Base-by-base conservation (phyloP, 495 filamentous ascomycete species). In the Zalerion maritima region DNA sequence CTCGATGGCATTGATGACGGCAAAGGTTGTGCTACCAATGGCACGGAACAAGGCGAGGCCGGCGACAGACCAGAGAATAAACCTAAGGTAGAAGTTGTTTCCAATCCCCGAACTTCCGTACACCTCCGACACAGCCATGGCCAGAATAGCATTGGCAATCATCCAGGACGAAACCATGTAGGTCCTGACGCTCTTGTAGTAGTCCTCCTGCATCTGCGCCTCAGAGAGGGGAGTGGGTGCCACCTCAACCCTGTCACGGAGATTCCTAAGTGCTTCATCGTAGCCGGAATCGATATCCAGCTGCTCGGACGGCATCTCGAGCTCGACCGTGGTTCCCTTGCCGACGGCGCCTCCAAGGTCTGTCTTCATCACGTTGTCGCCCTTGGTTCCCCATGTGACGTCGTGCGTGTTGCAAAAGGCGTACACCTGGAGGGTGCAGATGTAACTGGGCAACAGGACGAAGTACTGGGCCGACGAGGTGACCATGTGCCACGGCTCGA, bases 391-490 rank as follows among this genome's bases (percentile, higher is more conserved):
- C 89, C 89, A 97, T 3, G 86, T 92, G 8, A 97, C 84, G 57
- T 97, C 89, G 67, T 97, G 89, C 21, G 89, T 92, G 65, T 99
- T 99, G 66, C 89, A 99, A 54, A 99, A 96, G 20, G 89, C 89
- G 62, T 99, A 99, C 21, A 96, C 84, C 53, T 96, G 91, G 16
- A 99, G 60, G 0, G 82, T 94, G 64, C 89, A 94, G 56, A 99
- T 91, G 59, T 96, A 99, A 26, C 62, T 71, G 0, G 89, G 89
- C 14, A 99, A 62, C 16, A 99, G 71, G 26, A 82, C 64, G 47
- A 96, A 93, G 62, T 99, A 99, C 52, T 94, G 86, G n/a, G 68
- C 67, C 0, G 81, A 75, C 1, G 72, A 81, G 17, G 91, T 99
- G 57, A 96, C 81, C 84, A 99, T 92, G 61, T 99, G 89, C 91